Conservation (phyloP, 2,329 filamentous ascomycete genomes). For the Pyricularia grisea region DNA sequence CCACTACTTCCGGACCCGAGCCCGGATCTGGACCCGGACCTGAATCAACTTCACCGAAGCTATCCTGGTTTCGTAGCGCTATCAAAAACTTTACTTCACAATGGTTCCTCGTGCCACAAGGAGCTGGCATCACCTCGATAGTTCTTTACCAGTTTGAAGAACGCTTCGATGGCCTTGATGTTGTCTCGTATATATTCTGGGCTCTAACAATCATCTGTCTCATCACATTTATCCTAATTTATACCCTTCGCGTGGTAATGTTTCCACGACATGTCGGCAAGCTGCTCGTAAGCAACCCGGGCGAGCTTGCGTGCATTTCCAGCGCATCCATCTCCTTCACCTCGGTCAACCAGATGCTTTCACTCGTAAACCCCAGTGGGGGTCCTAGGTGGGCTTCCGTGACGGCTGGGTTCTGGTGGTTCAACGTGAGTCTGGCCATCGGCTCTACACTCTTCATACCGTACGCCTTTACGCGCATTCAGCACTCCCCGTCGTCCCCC, state of each 20-base stretch:
- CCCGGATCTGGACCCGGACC: neutral
- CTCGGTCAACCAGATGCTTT: slow-evolving; percentile 14
- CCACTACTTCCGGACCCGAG: too few relatives aligned
- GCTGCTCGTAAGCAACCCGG: slow-evolving; percentile 19
- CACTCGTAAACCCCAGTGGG: slow-evolving; percentile 10
- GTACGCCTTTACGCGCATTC: slow-evolving; percentile 22
- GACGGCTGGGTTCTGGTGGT: slow-evolving; percentile 30
- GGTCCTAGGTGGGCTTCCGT: slow-evolving; percentile 15
- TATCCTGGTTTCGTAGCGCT: slow-evolving; percentile 6
- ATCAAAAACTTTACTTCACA: slow-evolving; percentile 22
- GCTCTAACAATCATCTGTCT: slow-evolving; percentile 25
- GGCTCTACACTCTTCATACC: slow-evolving; percentile 21
- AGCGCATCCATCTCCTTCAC: slow-evolving; percentile 25
- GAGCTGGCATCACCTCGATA: slow-evolving; percentile 24
- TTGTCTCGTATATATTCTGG: slow-evolving; percentile 26
- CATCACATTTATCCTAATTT: slow-evolving; percentile 17
- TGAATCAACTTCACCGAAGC: neutral
- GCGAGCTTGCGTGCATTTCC: slow-evolving; percentile 26
- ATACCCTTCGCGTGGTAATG: slow-evolving; percentile 20
- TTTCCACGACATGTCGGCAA: slow-evolving; percentile 20
- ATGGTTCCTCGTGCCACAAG: slow-evolving; percentile 28
- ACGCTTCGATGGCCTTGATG: slow-evolving; percentile 25
- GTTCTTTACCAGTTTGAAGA: slow-evolving; percentile 26
- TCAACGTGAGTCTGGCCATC: slow-evolving; percentile 21
- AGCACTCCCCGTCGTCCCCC: slow-evolving; percentile 17